Evolutionary conservation across 2,329 filamentous ascomycete species (phyloP).

Genomic region (Pseudogymnoascus sp.): DNA sequence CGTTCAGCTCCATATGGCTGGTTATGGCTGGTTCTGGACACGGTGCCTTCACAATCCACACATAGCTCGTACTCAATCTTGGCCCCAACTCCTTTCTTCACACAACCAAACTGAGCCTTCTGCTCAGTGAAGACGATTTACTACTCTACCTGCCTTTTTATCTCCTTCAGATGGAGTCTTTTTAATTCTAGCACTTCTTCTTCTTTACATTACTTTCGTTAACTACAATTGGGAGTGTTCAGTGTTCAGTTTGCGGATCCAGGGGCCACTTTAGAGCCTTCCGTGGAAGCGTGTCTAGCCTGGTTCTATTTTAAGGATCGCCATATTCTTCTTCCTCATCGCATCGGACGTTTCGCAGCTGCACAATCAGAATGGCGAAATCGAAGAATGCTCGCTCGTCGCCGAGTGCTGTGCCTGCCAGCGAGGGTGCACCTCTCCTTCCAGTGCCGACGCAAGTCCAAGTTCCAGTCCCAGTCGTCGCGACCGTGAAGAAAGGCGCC

Average conservation of each 20-base stretch:
- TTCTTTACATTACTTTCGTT: conserved; percentile 12
- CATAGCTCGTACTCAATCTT: conserved; percentile 8
- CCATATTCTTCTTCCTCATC: neutral
- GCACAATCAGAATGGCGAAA: conserved; percentile 6
- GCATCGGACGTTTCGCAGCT: neutral
- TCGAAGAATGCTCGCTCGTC: conserved; percentile 12
- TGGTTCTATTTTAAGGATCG: conserved; percentile 5
- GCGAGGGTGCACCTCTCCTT: conserved; percentile 1
- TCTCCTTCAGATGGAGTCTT: conserved; percentile 9
- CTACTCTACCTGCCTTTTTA: neutral
- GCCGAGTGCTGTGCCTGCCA: neutral
- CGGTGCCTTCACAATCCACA: conserved; percentile 10
- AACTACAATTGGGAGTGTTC: conserved; percentile 3
- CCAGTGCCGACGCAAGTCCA: neutral
- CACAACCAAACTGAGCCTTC: conserved; percentile 1
- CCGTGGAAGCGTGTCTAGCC: conserved; percentile 9
- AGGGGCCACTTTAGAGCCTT: conserved; percentile 4
- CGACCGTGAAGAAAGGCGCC: conserved; percentile 13
- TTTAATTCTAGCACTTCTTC: neutral
- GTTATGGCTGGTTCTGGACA: conserved; percentile 1
- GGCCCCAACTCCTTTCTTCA: conserved; percentile 10
- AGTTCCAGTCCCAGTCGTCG: neutral
- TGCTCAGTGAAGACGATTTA: neutral
- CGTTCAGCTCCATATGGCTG: neutral
- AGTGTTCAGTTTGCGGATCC: neutral